Percentiles rank a stretch among this genome's conserved stretches.
Evolutionary conservation across 2,329 filamentous ascomycete genomes (phyloP).

Genomic region (Sclerotinia borealis): DNA sequence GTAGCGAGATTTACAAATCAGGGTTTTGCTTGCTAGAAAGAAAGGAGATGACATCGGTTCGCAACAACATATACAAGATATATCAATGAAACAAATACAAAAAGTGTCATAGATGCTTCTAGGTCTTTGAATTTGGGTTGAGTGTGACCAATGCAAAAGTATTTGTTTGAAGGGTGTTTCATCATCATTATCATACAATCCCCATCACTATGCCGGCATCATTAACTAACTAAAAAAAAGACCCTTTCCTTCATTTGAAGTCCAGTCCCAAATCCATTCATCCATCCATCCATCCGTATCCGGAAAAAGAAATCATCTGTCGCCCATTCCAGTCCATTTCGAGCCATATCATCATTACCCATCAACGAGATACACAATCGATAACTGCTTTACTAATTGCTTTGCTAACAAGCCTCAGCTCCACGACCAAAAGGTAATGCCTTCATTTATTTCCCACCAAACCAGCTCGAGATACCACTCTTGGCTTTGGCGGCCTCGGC

Average conservation of each 20-base stretch:
- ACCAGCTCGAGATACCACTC: constrained; percentile 79
- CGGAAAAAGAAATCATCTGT: background rate
- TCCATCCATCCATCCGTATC: background rate
- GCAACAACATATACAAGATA: background rate
- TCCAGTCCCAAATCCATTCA: background rate
- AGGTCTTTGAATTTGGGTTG: background rate
- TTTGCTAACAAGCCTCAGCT: background rate
- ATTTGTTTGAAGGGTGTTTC: background rate
- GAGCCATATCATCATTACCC: constrained; percentile 2
- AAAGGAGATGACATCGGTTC: background rate
- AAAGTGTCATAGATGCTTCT: background rate
- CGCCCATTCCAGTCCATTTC: background rate
- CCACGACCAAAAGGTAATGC: no score
- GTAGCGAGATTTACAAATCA: background rate
- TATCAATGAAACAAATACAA: background rate
- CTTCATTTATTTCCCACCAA: constrained; percentile 57
- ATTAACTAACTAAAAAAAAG: background rate
- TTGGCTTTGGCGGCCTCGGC: constrained; percentile 75
- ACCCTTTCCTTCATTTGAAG: background rate
- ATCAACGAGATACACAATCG: background rate
- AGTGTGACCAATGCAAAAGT: background rate
- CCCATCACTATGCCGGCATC: background rate
- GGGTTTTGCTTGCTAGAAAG: background rate
- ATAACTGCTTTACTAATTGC: background rate
- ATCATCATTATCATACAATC: constrained; percentile 6